Evolutionary conservation across 495 filamentous ascomycete genomes (phyloP).

Genomic region (Penicillium crystallinum): DNA sequence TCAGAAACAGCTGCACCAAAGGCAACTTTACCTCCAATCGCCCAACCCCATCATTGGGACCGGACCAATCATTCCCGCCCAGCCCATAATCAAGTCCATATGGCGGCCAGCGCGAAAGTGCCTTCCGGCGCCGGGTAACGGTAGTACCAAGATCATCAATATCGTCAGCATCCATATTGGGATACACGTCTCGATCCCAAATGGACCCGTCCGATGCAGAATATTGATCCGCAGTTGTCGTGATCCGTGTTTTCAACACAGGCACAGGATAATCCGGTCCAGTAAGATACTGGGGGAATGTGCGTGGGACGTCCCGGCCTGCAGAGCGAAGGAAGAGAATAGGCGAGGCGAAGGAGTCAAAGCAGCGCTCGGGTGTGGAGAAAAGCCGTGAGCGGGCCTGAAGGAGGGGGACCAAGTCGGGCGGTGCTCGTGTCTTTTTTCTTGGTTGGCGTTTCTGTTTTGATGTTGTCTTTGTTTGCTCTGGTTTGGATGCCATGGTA

Average conservation of each 20-base stretch:
- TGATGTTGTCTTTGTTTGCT: background rate
- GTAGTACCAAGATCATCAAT: background rate
- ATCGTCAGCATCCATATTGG: slow-evolving; percentile 1
- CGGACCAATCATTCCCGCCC: slow-evolving; percentile 15
- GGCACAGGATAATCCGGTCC: slow-evolving; percentile 36
- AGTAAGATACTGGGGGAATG: slow-evolving; percentile 30
- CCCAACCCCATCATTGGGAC: slow-evolving; percentile 12
- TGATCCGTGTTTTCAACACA: slow-evolving; percentile 11
- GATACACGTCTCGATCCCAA: slow-evolving; percentile 8
- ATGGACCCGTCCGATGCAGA: background rate
- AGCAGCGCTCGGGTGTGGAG: slow-evolving; percentile 42
- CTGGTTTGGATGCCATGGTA: background rate
- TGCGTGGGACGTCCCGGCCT: slow-evolving; percentile 33
- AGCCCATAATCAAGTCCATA: slow-evolving; percentile 35
- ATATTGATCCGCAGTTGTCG: background rate
- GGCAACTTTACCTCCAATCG: slow-evolving; percentile 31
- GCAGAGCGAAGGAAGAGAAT: slow-evolving; percentile 53
- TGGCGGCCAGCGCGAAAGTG: slow-evolving; percentile 38
- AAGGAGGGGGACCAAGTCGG: slow-evolving; percentile 33
- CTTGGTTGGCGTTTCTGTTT: slow-evolving; percentile 9
- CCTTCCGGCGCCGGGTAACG: slow-evolving; percentile 29
- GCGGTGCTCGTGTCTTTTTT: slow-evolving; percentile 16
- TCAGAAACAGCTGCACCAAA: slow-evolving; percentile 26
- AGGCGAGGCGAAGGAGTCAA: slow-evolving; percentile 57
- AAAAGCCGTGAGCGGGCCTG: slow-evolving; percentile 42